These are phyloP conservation scores for Apiospora pterosperma DNA, from an alignment of 2,329 filamentous ascomycete species.

Conservation along the genomic window DNA sequence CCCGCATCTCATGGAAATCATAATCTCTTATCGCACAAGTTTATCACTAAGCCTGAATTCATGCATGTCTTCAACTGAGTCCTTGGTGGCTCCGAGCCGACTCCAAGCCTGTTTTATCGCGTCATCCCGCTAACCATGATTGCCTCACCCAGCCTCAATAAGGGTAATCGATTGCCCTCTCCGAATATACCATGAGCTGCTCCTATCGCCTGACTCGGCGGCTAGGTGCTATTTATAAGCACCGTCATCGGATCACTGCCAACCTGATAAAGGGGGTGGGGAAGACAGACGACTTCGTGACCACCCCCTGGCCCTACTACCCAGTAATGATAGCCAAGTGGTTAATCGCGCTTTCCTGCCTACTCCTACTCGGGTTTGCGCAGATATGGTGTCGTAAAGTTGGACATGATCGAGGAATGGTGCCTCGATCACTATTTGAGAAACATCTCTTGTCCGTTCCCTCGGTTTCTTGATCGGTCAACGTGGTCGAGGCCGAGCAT, in stretches of 20 bases:
- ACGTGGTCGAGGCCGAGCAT: slow-evolving; percentile 63
- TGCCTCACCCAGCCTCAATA: background rate
- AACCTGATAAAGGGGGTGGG: too few species aligned
- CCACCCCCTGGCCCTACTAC: too few species aligned
- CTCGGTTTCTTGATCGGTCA: slow-evolving; percentile 55
- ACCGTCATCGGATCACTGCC: too few species aligned
- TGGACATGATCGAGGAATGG: background rate
- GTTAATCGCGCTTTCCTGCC: background rate
- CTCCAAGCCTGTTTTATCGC: background rate
- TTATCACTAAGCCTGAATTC: background rate
- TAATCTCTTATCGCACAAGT: background rate
- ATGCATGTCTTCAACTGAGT: too few species aligned
- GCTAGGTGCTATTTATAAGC: background rate
- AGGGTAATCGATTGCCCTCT: background rate
- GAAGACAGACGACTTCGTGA: too few species aligned
- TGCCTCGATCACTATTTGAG: slow-evolving; percentile 31
- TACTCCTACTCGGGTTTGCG: too few species aligned
- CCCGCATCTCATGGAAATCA: background rate
- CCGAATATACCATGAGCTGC: background rate
- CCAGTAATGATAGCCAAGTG: background rate
- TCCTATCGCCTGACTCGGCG: too few species aligned
- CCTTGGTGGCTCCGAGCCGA: background rate
- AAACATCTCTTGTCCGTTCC: slow-evolving; percentile 64
- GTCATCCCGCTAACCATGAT: background rate
- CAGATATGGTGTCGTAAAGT: background rate